Conservation (phyloP, 2,329 filamentous ascomycete genomes). For the Erysiphe pulchra region DNA sequence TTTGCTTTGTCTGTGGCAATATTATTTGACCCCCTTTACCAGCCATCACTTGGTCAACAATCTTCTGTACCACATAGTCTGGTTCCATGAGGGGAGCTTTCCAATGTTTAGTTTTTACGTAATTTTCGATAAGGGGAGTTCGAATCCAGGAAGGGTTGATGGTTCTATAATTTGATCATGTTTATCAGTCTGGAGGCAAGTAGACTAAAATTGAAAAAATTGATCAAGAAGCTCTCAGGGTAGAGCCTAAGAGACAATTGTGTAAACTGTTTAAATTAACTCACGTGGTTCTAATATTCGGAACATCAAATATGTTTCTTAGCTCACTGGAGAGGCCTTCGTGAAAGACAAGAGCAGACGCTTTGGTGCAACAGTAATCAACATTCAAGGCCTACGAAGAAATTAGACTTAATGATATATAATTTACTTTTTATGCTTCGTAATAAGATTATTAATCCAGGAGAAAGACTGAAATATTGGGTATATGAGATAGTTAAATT, state of each 20-base stretch:
- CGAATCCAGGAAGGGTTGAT: conserved; percentile 35
- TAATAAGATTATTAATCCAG: too few relatives aligned
- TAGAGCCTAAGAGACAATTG: too few relatives aligned
- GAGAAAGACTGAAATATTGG: too few relatives aligned
- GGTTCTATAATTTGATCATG: conserved; percentile 17
- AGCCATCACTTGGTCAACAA: conserved; percentile 31
- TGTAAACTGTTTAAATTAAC: conserved; percentile 1
- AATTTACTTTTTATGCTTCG: too few relatives aligned
- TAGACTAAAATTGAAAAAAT: background rate
- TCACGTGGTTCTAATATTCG: conserved; percentile 23
- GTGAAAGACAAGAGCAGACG: conserved; percentile 38
- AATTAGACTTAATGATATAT: too few relatives aligned
- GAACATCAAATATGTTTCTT: conserved; percentile 31
- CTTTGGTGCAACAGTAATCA: conserved; percentile 44
- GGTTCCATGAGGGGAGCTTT: conserved; percentile 25
- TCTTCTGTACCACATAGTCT: conserved; percentile 33
- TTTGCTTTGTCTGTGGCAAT: conserved; percentile 16
- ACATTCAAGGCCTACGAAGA: conserved; percentile 14
- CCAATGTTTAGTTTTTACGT: conserved; percentile 22
- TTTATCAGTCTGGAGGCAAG: background rate
- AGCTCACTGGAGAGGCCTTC: conserved; percentile 36
- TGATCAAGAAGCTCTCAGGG: background rate
- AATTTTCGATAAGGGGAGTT: conserved; percentile 28
- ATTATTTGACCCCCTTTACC: conserved; percentile 26
- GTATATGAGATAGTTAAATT: too few relatives aligned